Conservation (phyloP, 768 basidiomycete species). For the button mushroom (Agaricus bisporus) region DNA sequence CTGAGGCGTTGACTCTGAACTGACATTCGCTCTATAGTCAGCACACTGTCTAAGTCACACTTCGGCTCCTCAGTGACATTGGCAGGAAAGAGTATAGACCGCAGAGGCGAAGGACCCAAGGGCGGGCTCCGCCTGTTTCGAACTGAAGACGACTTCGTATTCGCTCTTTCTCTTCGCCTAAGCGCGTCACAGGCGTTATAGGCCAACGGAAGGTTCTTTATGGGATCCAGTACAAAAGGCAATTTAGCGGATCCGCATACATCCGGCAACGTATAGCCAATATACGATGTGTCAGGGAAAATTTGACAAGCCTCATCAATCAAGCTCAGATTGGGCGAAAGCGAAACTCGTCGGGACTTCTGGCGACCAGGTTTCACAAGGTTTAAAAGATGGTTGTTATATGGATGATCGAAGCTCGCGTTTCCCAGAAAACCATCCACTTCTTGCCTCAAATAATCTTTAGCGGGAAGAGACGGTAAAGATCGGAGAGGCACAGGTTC, state of each 20-base stretch:
- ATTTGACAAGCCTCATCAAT: conserved; percentile 2
- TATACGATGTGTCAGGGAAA: background rate
- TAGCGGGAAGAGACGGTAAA: background rate
- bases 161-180: conserved; percentile 1
- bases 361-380: conserved; percentile 1
- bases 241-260: background rate
- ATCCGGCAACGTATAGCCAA: background rate
- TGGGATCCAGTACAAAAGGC: background rate
- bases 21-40: background rate
- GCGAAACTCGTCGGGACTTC: background rate
- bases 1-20: background rate
- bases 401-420: background rate
- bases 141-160: conserved; percentile 13
- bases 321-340: conserved; percentile 4
- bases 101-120: conserved; percentile 40
- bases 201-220: background rate
- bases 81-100: conserved; percentile 37
- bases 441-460: background rate
- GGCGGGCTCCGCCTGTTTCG: conserved; percentile 30
- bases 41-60: background rate
- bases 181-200: background rate
- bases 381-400: background rate
- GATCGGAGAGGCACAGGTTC: background rate
- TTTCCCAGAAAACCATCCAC: background rate
- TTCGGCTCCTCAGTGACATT: conserved; percentile 11